These are phyloP conservation scores for Globisporangium sylvaticum DNA, from an alignment of 352 stramenopile species.

Conservation along the genomic window DNA sequence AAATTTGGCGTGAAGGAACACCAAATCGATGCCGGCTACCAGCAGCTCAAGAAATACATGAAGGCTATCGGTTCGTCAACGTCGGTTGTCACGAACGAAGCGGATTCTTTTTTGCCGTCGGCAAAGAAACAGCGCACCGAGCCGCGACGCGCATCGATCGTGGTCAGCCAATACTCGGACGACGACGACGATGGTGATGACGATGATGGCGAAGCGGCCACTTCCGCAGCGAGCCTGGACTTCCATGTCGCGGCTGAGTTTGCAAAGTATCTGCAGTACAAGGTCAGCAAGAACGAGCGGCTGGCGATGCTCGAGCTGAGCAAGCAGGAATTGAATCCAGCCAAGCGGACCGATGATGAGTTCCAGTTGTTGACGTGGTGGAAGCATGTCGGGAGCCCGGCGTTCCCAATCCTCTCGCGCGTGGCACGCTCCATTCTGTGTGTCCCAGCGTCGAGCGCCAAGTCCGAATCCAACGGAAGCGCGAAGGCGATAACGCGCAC, in stretches of 20 bases:
- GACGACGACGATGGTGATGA: not conserved
- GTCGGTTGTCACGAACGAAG: not conserved
- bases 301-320: conserved; percentile 12
- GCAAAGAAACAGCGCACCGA: not conserved
- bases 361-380: conserved; percentile 4
- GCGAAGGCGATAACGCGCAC: not conserved
- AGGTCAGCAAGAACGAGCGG: conserved; percentile 16
- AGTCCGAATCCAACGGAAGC: not conserved
- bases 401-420: not conserved
- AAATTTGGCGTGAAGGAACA: not conserved
- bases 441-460: not conserved
- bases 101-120: not conserved
- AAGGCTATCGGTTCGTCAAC: not conserved
- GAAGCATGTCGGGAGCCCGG: not conserved
- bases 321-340: conserved; percentile 19
- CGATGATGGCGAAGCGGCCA: not conserved
- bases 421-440: conserved; percentile 2
- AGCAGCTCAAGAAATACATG: conserved; percentile 1
- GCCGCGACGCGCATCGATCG: not conserved
- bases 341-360: not conserved
- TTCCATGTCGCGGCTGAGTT: not conserved
- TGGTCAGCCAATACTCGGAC: conserved; percentile 1
- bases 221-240: not conserved
- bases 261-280: not conserved
- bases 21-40: not conserved